Conservation (phyloP, 2,329 filamentous ascomycete genomes). For the Sordariomycetes sp. region DNA sequence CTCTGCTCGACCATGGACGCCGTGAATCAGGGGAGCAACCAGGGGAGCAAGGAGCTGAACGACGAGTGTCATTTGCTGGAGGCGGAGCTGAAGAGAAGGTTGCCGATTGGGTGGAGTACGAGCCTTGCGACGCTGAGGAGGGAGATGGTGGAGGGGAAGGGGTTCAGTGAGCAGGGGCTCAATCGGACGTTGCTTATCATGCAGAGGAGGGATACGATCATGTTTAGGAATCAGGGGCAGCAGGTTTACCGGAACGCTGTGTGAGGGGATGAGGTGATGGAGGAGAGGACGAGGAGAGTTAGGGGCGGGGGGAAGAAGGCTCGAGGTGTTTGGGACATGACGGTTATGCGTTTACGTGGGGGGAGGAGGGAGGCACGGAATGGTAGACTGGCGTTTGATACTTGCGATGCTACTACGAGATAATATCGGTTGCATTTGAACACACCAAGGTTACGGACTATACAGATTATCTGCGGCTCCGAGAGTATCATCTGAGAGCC, state of each 20-base stretch:
- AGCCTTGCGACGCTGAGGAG: conserved; percentile 73
- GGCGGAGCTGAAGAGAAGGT: conserved; percentile 69
- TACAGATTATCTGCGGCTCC: no score
- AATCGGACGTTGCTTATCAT: conserved; percentile 76
- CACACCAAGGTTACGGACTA: no score
- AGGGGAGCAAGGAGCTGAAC: conserved; percentile 77
- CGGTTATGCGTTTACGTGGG: neutral
- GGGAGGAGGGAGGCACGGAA: neutral
- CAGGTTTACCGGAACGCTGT: conserved; percentile 64
- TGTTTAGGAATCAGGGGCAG: conserved; percentile 63
- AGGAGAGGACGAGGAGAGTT: no score
- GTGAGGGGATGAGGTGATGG: conserved; percentile 16
- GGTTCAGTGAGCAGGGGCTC: conserved; percentile 76
- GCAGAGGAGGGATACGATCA: conserved; percentile 76
- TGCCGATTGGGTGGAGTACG: conserved; percentile 94
- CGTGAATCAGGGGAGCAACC: conserved; percentile 75
- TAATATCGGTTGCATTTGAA: neutral
- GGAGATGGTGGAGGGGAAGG: conserved; percentile 86
- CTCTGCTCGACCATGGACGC: conserved; percentile 96
- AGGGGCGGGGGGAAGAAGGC: neutral
- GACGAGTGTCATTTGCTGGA: conserved; percentile 82
- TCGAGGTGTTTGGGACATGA: neutral
- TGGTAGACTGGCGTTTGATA: neutral
- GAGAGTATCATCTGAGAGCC: no score
- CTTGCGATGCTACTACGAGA: neutral